Base-by-base conservation (phyloP, 2,329 filamentous ascomycete genomes). In the Trichoderma sp. region DNA sequence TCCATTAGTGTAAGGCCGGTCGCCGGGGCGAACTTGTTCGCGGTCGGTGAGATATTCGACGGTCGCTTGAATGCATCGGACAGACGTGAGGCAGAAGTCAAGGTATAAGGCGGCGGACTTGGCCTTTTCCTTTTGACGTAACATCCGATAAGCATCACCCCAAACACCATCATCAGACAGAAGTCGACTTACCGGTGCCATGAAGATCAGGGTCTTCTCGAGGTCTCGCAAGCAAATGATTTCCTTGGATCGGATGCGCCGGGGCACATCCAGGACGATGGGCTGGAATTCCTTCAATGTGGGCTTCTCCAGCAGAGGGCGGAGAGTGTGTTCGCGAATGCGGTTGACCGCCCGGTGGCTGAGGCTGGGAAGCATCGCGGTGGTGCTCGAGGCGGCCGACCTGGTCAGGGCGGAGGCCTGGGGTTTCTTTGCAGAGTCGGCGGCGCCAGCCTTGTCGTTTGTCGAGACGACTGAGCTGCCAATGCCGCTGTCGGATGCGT, bases 181-280 rank as follows among this genome's bases (percentile, higher is more conserved):
- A 79, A 82, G 75, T 75, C 82, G 78, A 96, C 93, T 96, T 90
- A 97, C 94, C 77, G 92, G 92, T 81, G 93, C 92, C 77, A 93
- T 87, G 78, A 93, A 93, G 73, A 97, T 87, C 67, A 98, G 82
- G 10, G 90, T 94, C 85, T 97, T 97, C 79, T 98, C 94, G 57
- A 98, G 85, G 78, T 98, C 94, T 77, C 94, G 88, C 63, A 98
- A 86, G 80, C 91, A 97, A 76, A 91, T 88, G 73, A 98, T 95
- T 72, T 95, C 88, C 78, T 92, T 93, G 74, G 88, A 86, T 73
- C 87, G 86, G 75, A 97, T 95, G 74, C 90, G 90, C 76, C 85
- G 84, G 55, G 92, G 92, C 69, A 93, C 88, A 76, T 91, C 89
- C 70, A 90, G 83, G 69, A 97, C 84, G 71, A 97, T 86, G 56